These are phyloP conservation scores for Oryza longistaminata DNA, from an alignment of 176 grass and related monocot genomes.

Conservation along the genomic window DNA sequence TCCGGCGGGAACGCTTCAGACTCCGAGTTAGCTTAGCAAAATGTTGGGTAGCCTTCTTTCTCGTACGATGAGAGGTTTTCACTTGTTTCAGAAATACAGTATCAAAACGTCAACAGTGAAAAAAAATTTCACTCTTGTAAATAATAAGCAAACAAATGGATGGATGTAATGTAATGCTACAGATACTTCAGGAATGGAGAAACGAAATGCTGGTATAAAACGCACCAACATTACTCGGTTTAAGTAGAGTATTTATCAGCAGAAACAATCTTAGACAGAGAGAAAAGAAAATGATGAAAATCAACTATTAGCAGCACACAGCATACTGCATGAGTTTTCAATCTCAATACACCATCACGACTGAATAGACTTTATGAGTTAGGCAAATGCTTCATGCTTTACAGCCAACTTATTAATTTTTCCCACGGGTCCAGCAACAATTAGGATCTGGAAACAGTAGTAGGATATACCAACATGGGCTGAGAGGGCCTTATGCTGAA, in stretches of 20 bases:
- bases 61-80: neutral
- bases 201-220: neutral
- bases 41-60: neutral
- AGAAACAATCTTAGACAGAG: neutral
- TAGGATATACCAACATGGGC: constrained; percentile 69
- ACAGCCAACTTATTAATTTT: constrained; percentile 76
- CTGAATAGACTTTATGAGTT: constrained; percentile 60
- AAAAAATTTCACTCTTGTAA: neutral
- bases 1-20: constrained; percentile 52
- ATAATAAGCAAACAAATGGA: neutral
- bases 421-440: constrained; percentile 48
- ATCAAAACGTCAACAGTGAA: too few relatives aligned
- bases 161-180: neutral
- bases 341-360: constrained; percentile 54
- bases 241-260: neutral
- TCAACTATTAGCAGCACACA: constrained; percentile 44
- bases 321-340: constrained; percentile 38
- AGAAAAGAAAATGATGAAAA: constrained; percentile 8
- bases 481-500: constrained; percentile 64
- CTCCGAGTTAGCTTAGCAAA: constrained; percentile 53
- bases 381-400: constrained; percentile 51
- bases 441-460: constrained; percentile 56
- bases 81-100: neutral
- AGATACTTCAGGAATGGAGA: neutral
- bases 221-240: neutral